A percentile compares a stretch with the other conserved stretches of the same genome.
These are phyloP conservation scores for Paramecium sonneborni DNA, from an alignment of 73 alveolate species.

Conservation along the genomic window DNA sequence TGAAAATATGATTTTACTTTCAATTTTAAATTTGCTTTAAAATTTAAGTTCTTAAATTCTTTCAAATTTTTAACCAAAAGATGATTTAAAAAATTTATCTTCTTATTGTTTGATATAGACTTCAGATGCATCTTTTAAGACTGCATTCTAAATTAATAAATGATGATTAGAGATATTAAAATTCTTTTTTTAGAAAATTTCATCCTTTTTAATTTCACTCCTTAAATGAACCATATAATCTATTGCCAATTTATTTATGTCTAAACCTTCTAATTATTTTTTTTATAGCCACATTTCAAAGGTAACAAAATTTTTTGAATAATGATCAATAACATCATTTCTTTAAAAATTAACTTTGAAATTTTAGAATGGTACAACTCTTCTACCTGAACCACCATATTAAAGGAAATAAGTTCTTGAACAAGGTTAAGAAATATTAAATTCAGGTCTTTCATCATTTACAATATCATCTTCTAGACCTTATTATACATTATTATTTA, in stretches of 20 bases:
- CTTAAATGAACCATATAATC: conserved; percentile 5
- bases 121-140: neutral
- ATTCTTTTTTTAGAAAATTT: neutral
- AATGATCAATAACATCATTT: neutral
- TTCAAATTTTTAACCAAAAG: conserved; percentile 10
- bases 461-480: neutral
- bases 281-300: neutral
- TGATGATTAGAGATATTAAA: neutral
- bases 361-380: neutral
- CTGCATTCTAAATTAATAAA: neutral
- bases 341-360: neutral
- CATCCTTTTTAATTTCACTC: conserved; percentile 27
- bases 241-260: neutral
- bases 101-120: neutral
- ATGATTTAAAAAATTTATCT: neutral
- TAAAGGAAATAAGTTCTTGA: neutral
- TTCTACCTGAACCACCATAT: neutral
- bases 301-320: neutral
- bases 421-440: neutral
- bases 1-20: conserved; percentile 13
- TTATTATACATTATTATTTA: neutral
- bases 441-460: neutral
- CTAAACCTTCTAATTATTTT: neutral
- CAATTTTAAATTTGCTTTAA: conserved; percentile 20
- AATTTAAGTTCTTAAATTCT: conserved; percentile 10